Conservation (phyloP, 768 basidiomycete genomes). For the Thelephora aurantiotincta region DNA sequence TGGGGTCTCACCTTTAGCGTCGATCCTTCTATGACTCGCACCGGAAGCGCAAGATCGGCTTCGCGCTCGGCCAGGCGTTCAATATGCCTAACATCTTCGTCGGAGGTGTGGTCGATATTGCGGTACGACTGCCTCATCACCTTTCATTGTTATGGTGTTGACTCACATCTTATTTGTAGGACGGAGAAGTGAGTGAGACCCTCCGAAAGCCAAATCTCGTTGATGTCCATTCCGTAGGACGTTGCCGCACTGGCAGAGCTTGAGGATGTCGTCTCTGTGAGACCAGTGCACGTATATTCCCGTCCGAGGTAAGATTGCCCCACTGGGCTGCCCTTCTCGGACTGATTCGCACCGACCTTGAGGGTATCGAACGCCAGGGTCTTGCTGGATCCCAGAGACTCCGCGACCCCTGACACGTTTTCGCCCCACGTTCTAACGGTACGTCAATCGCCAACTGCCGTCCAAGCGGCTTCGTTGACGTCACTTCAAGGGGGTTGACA, state of each 20-base stretch:
- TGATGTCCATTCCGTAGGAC: conserved; percentile 24
- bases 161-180: background rate
- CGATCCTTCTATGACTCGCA: conserved; percentile 34
- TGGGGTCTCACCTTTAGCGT: conserved; percentile 24
- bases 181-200: background rate
- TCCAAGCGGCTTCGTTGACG: background rate
- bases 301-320: conserved; percentile 24
- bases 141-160: background rate
- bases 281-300: conserved; percentile 32
- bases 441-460: conserved; percentile 6
- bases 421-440: conserved; percentile 44
- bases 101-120: conserved; percentile 39
- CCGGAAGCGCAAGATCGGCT: conserved; percentile 27
- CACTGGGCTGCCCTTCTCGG: background rate
- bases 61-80: conserved; percentile 37
- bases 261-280: conserved; percentile 41
- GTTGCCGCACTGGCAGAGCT: conserved; percentile 27
- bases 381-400: conserved; percentile 26
- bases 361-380: conserved; percentile 32
- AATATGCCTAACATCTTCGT: conserved; percentile 38
- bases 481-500: conserved; percentile 38
- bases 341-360: background rate
- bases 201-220: background rate
- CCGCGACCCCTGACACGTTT: conserved; percentile 27
- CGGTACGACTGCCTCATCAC: conserved; percentile 17